Base-by-base conservation (phyloP, 1,284 basidiomycete genomes). In the Malassezia equina region DNA sequence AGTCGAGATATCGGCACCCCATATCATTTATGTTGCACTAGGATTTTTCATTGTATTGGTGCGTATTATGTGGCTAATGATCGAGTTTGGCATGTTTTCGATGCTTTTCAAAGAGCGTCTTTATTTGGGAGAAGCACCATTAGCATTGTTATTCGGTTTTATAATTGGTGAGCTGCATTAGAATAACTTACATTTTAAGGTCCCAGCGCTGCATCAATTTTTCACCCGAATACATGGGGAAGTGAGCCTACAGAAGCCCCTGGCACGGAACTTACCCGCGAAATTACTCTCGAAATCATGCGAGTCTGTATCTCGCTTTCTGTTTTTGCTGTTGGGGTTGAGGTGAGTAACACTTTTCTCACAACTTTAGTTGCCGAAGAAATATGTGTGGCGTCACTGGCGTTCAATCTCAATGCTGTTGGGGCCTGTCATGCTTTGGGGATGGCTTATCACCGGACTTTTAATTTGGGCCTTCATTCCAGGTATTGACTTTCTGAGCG, bases 261-360 rank as follows among this genome's bases (percentile, higher is more conserved):
- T 19, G 76, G 79, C 4, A 78, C 79, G 8, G 84, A 90, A 73
- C 78, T 78, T 24, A 86, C 93, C 60, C 89, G 77, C 52, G 71
- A 76, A 39, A 67, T 78, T 55, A 77, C 76, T 1, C 66, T 78
- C 59, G 94, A 99, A 76, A 80, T 98, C 66, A 91, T 90, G 19
- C 82, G 93, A n/a, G 85, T 98, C 54, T 88, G 96, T 52, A 84
- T 98, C 45, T 93, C 93, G 6, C 86, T 98, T 54, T 90, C 90
- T 34, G 93, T 99, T 4, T 99, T 99, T 75, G 90, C 93, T 9
- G 89, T 98, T 58, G 94, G 94, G 3, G 94, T 98, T 34, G 77
- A 75, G 44, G 47, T 48, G 25, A 4, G 33, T 27, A 1, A 15
- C 13, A 8, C 12, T 4, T 25, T 8, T 31, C n/a, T 34, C 4